Evolutionary conservation across 768 basidiomycete genomes (phyloP).

Genomic region (Boletus barrowsii): DNA sequence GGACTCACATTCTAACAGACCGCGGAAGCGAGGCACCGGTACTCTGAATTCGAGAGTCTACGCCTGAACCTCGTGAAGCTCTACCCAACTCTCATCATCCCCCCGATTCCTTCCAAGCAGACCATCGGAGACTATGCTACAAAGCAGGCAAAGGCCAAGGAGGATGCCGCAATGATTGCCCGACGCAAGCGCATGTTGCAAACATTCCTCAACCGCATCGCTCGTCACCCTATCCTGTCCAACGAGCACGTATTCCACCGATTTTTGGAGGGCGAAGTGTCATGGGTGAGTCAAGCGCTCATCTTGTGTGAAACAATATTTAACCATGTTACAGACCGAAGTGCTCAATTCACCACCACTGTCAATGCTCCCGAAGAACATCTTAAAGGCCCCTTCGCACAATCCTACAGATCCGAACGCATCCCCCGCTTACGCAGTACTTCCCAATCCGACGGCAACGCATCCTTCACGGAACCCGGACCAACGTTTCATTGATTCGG

Average conservation of each 20-base stretch:
- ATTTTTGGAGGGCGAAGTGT: constrained; percentile 93
- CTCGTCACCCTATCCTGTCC: constrained; percentile 89
- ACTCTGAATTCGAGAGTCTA: constrained; percentile 96
- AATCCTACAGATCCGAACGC: constrained; percentile 82
- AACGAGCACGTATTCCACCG: constrained; percentile 96
- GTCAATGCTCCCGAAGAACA: constrained; percentile 90
- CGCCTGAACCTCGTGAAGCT: constrained; percentile 78
- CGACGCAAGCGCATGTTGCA: constrained; percentile 92
- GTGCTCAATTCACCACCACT: constrained; percentile 91
- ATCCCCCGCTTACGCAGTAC: constrained; percentile 71
- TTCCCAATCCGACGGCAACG: constrained; percentile 86
- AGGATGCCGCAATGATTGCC: constrained; percentile 89
- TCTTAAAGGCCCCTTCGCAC: constrained; percentile 91
- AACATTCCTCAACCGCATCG: constrained; percentile 89
- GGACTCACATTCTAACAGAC: constrained; percentile 45
- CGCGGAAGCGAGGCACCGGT: constrained; percentile 81
- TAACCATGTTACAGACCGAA: constrained; percentile 59
- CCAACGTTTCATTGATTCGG: constrained; percentile 93
- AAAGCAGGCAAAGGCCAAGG: constrained; percentile 95
- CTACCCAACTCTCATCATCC: constrained; percentile 95
- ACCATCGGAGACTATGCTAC: constrained; percentile 94
- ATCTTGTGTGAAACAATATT: background rate
- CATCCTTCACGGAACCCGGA: constrained; percentile 91
- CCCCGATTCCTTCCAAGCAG: constrained; percentile 97
- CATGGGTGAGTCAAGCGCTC: constrained; percentile 65